Percentiles rank a stretch among this genome's conserved stretches.
Conservation (phyloP, 139 green algal genomes). For the Chlorella vulgaris region DNA sequence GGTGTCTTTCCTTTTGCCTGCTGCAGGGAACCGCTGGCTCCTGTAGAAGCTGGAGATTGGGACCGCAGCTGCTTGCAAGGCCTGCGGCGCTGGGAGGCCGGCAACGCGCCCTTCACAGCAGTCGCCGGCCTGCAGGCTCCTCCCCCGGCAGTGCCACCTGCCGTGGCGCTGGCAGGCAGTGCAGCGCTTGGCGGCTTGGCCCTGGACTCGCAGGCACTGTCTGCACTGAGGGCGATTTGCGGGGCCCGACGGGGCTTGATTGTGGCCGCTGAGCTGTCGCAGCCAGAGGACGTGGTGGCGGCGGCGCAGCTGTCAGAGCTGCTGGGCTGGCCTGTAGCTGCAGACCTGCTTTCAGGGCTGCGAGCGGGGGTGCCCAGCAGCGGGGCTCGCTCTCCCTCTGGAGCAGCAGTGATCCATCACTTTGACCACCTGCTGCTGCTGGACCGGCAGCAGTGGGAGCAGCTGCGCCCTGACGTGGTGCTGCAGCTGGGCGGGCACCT, state of each 20-base stretch:
- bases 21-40: constrained; percentile 77
- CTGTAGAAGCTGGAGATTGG: constrained; percentile 30
- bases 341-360: constrained; percentile 81
- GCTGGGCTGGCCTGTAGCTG: constrained; percentile 87
- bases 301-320: constrained; percentile 49
- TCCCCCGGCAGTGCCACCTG: neutral
- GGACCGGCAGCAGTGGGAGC: constrained; percentile 53
- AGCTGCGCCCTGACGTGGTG: constrained; percentile 77
- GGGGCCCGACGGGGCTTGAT: constrained; percentile 70
- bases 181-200: constrained; percentile 16
- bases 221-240: constrained; percentile 1
- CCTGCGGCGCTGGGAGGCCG: constrained; percentile 63
- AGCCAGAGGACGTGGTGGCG: constrained; percentile 61
- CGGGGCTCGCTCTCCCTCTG: neutral
- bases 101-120: constrained; percentile 48
- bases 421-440: constrained; percentile 83
- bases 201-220: neutral
- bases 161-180: constrained; percentile 6
- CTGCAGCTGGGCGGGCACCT: constrained; percentile 84
- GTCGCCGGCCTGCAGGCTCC: neutral
- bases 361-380: neutral
- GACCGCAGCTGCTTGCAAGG: constrained; percentile 46
- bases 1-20: neutral
- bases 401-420: constrained; percentile 61
- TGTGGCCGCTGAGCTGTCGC: constrained; percentile 75